Evolutionary conservation across 208 protist genomes (phyloP), one percentile per base, ranked within the genome.

Genomic region (Angomonas deanei): DNA sequence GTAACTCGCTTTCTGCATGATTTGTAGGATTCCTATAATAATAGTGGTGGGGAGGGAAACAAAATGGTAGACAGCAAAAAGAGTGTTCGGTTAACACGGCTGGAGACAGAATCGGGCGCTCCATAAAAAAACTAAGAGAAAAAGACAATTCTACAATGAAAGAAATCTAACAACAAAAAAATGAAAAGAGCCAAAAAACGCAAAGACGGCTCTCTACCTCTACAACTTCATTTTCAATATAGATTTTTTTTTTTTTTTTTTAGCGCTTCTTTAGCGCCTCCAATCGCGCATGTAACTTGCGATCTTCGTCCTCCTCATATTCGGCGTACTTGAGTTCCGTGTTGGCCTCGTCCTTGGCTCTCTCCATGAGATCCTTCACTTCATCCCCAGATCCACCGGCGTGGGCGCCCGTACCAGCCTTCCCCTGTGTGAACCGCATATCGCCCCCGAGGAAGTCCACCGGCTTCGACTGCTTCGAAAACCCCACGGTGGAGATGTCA

Each of bases 401-500:
- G 19, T 78, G 65, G 15, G 21, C 33, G 17, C 23, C 62, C 3
- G 36, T 17, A 30, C 21, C 28, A n/a, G 31, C 38, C 1, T 21
- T 68, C 33, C 53, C 27, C 13, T 63, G 47, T 2, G 68, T 50
- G 19, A 50, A 50, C 5, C 42, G 42, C 42, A 50, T 50, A 50
- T 50, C 50, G 17, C 74, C 77, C 11, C 76, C 77, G 11, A 82
- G 64, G 53, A 90, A 86, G 65, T 90, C 80, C 36, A 48, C 54
- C 34, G 50, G 50, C 24, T 63, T 67, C 11, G 54, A 38, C 4
- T 76, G 66, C 48, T 55, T 68, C 19, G 66, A 55, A 47, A 91
- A 91, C 19, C 84, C 84, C 0, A 91, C 53, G 1, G 84, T 86
- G 66, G 78, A 86, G 72, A 91, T 91, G 66, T 81, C 68, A 1